These are phyloP conservation scores for Metrosideros polymorpha DNA, from an alignment of 441 rosid species.

Conservation along the genomic window DNA sequence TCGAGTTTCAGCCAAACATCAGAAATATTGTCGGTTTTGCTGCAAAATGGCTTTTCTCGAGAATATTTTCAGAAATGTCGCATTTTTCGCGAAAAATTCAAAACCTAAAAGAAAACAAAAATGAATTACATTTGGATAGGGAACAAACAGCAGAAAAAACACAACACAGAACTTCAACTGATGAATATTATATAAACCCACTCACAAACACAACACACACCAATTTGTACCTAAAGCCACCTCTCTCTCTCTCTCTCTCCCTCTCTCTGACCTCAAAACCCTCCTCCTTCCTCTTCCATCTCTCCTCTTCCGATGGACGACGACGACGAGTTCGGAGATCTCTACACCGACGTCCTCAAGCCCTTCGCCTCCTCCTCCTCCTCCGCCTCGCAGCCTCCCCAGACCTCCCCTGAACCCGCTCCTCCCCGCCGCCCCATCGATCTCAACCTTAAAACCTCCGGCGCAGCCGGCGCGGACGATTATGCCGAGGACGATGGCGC, in stretches of 20 bases:
- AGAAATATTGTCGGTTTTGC: too few relatives aligned
- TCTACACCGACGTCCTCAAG: slow-evolving; percentile 69
- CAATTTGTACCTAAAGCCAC: neutral
- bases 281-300: neutral
- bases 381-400: slow-evolving; percentile 21
- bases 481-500: slow-evolving; percentile 8
- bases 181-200: neutral
- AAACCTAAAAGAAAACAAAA: neutral
- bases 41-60: neutral
- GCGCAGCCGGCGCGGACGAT: neutral
- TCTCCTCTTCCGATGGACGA: slow-evolving; percentile 46
- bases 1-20: neutral
- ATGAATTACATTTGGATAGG: accelerated
- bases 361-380: slow-evolving; percentile 37
- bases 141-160: too few relatives aligned
- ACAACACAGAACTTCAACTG: neutral
- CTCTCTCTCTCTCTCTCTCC: neutral
- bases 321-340: slow-evolving; percentile 99
- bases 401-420: slow-evolving; percentile 7
- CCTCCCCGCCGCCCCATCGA: slow-evolving; percentile 36
- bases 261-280: neutral
- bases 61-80: neutral
- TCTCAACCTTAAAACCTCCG: slow-evolving; percentile 32
- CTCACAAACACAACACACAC: neutral
- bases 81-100: neutral